Base-by-base conservation (phyloP, 1,139 yeast genomes). In the Yarrowia galli region DNA sequence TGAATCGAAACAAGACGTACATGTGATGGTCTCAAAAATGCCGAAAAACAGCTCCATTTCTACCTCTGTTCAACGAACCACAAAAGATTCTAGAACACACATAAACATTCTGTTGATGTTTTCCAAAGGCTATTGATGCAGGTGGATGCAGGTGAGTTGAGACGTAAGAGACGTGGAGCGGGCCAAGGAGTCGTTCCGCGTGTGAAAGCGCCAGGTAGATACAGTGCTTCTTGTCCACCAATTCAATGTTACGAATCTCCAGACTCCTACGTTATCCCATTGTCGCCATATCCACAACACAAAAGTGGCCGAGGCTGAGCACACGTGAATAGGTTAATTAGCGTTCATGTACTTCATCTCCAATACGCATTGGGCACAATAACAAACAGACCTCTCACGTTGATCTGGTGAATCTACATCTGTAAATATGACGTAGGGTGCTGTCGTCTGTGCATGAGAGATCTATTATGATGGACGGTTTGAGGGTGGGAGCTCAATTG, bases 321-420 rank as follows among this genome's bases (percentile, higher is more conserved):
- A 22, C 60, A 53, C 45, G 60, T 53, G 60, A 53, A 36, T 53
- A 53, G 60, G 60, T 23, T 51, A 38, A 36, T 8, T 53, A 36
- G n/a, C 60, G 22, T 53, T 53, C 32, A 53, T 35, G 43, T 22
- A 36, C 45, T 53, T 36, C 60, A 53, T 53, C 43, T 53, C 60
- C 60, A 53, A 48, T 36, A 53, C 60, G 45, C 60, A 36, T 36
- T 53, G 12, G 43, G 60, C 20, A 53, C 60, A 36, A 53, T 36
- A 53, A 53, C 60, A 53, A 53, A 53, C 43, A 36, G 16, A 15
- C 8, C 18, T 28, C n/a, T 23, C n/a, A 13, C 25, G 23, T 32
- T 6, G 18, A 10, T 16, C 45, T 6, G 18, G 5, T 9, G 20
- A 36, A 36, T 32, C 56, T n/a, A 36, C 20, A 48, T 16, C 23